Evolutionary conservation across 2,329 filamentous ascomycete genomes (phyloP).

Genomic region (Aureobasidium sp.): DNA sequence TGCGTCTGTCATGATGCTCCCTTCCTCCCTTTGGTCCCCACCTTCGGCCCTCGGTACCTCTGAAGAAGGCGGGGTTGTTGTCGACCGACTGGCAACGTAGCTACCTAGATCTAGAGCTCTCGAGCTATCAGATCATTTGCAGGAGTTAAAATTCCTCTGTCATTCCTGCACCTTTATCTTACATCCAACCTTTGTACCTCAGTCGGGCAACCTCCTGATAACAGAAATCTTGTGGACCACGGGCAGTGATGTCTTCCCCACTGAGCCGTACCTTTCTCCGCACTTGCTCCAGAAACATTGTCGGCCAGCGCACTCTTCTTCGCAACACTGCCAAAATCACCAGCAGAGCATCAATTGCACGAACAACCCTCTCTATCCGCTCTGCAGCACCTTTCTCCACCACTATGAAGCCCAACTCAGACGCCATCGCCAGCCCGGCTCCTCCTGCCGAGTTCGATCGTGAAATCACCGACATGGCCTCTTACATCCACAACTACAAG

Average conservation of each 20-base stretch:
- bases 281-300: constrained; percentile 24
- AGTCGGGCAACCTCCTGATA: background rate
- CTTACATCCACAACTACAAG: constrained; percentile 86
- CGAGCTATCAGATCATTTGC: constrained; percentile 6
- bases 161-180: background rate
- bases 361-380: constrained; percentile 18
- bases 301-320: constrained; percentile 28
- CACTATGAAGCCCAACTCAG: constrained; percentile 27
- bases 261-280: constrained; percentile 34
- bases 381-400: constrained; percentile 26
- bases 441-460: constrained; percentile 58
- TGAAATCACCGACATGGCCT: constrained; percentile 91
- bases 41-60: constrained; percentile 8
- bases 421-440: constrained; percentile 27
- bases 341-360: constrained; percentile 12
- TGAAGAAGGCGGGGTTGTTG: constrained; percentile 4
- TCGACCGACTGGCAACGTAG: background rate
- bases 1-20: background rate
- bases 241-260: constrained; percentile 27
- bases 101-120: background rate
- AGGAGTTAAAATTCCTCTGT: background rate
- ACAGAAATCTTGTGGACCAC: background rate
- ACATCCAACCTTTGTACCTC: background rate
- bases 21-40: background rate
- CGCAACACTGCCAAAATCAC: constrained; percentile 21